These are phyloP conservation scores for Termitomyces sp. DNA, from an alignment of 768 basidiomycete genomes.

Conservation along the genomic window DNA sequence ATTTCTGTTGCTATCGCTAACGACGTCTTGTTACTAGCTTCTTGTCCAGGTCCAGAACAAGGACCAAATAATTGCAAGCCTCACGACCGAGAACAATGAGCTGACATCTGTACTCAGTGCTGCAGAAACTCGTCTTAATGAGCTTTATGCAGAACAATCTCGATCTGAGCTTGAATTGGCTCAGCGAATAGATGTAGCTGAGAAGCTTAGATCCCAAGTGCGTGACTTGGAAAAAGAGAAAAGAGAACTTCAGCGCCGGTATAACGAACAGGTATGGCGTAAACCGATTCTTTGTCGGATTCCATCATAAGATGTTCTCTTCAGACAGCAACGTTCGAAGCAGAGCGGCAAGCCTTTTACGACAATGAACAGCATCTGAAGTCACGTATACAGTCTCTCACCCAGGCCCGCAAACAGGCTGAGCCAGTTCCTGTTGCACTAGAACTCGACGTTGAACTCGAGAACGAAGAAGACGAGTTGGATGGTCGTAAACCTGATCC, in stretches of 20 bases:
- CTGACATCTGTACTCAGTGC: constrained; percentile 62
- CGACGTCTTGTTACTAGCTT: constrained; percentile 44
- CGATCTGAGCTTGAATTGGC: constrained; percentile 82
- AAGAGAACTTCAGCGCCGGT: constrained; percentile 75
- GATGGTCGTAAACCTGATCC: constrained; percentile 16
- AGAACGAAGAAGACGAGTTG: constrained; percentile 36
- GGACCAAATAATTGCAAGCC: constrained; percentile 61
- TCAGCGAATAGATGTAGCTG: constrained; percentile 77
- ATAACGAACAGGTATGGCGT: constrained; percentile 76
- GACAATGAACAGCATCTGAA: constrained; percentile 94
- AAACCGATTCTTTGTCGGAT: not conserved
- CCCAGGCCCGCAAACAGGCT: constrained; percentile 59
- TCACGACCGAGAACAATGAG: constrained; percentile 63
- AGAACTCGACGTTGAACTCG: constrained; percentile 41
- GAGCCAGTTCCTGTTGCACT: constrained; percentile 35
- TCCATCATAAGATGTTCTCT: constrained; percentile 16
- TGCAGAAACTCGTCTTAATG: constrained; percentile 72
- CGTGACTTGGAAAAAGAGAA: constrained; percentile 90
- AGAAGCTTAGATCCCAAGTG: constrained; percentile 78
- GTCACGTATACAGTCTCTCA: constrained; percentile 81
- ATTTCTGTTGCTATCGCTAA: constrained; percentile 7
- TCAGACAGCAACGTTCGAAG: constrained; percentile 86
- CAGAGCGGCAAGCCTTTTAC: constrained; percentile 89
- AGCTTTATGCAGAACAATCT: constrained; percentile 79
- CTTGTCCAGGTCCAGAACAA: constrained; percentile 77